Evolutionary conservation across 2,329 filamentous ascomycete species (phyloP), one percentile per base, ranked within the genome.

Genomic region (Colletotrichum sp.): DNA sequence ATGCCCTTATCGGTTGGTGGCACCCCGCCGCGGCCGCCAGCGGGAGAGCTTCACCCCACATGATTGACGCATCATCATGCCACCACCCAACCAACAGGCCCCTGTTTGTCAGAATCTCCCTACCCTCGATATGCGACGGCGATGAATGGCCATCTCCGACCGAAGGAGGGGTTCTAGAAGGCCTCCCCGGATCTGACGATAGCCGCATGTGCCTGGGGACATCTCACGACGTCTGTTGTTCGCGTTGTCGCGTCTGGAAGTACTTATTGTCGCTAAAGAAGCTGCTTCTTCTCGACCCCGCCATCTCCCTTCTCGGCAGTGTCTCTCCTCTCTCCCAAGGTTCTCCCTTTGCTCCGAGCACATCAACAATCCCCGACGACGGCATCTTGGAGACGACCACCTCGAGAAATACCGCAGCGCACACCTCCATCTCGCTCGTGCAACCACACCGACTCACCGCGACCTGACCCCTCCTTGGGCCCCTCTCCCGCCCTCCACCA

Each of bases 81-180:
- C 73, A 76, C 74, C 70, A 66, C 70, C 76, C 76, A 77, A 77
- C 76, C 76, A 77, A 62, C 76, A 76, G 36, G 61, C 32, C 61
- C 32, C 66, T 55, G 66, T 77, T 77, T 77, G 76, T 77, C 76
- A 77, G 66, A 76, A 76, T 76, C 70, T 76, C 70, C 38, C 66
- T 48, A 76, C 48, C 12, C 55, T 18, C 32, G 66, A 74, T 71
- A 74, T 75, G 62, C 55, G 21, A 36, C 66, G 56, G 62, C 75
- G 61, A 61, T 75, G 74, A 76, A 76, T 76, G 73, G 73, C 70
- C 68, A 34, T 43, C 28, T 66, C 36, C 12, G 13, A 58, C 58
- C 32, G 61, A 64, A 13, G 58, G 68, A 68, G 58, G 16, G 65
- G 58, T 56, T 60, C 70, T 73, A 73, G 70, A 69, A 73, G 58